These are phyloP conservation scores for Marvania coccoides DNA, from an alignment of 139 green algal species.

Conservation along the genomic window DNA sequence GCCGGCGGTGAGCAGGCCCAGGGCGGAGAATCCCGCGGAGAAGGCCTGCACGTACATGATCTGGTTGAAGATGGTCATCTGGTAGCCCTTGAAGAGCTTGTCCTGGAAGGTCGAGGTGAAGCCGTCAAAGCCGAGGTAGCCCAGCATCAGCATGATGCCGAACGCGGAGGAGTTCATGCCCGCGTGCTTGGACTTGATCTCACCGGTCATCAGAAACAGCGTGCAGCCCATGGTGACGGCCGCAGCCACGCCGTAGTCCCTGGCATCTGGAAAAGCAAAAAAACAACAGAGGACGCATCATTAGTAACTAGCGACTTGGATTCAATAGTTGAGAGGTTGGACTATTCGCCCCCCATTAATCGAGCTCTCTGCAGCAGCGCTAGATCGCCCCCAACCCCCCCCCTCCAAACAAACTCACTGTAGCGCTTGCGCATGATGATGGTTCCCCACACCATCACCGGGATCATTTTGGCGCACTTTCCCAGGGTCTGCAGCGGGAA, in stretches of 20 bases:
- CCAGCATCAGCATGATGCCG: constrained; percentile 81
- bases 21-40: constrained; percentile 39
- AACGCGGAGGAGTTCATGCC: constrained; percentile 15
- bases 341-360: no score
- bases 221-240: constrained; percentile 80
- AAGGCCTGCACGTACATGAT: constrained; percentile 71
- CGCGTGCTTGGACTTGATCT: constrained; percentile 13
- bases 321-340: no score
- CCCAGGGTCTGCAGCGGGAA: constrained; percentile 92
- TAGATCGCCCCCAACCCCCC: no score
- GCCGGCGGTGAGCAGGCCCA: constrained; percentile 44
- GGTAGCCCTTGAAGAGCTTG: constrained; percentile 86
- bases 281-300: no score
- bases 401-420: constrained; percentile 18
- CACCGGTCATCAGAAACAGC: constrained; percentile 62
- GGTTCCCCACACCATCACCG: constrained; percentile 96
- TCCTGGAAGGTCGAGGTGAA: constrained; percentile 99
- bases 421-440: constrained; percentile 87
- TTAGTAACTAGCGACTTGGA: no score
- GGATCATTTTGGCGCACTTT: constrained; percentile 97
- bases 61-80: constrained; percentile 95
- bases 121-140: constrained; percentile 91
- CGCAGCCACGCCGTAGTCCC: constrained; percentile 71
- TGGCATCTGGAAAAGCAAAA: constrained; percentile 12
- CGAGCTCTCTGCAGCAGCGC: no score